Conservation (phyloP, 805 yeast species). For the Candida sphagnicola region DNA sequence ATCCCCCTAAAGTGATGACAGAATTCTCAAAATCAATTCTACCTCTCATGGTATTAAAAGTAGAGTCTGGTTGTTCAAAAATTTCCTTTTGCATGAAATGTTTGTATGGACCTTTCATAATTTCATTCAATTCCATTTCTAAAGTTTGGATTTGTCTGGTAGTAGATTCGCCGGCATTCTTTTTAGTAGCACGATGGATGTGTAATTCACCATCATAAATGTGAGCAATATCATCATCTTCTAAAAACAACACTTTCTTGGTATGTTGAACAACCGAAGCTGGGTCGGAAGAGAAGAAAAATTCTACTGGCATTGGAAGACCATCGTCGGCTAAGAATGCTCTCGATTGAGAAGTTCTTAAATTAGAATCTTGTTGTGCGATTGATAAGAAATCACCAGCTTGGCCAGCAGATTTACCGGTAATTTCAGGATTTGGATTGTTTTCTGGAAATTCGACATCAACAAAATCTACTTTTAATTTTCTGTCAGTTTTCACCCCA, state of each 20-base stretch:
- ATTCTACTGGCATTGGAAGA: constrained; percentile 89
- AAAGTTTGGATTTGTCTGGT: constrained; percentile 94
- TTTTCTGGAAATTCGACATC: constrained; percentile 93
- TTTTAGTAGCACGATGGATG: constrained; percentile 88
- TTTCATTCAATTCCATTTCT: constrained; percentile 95
- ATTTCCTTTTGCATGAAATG: constrained; percentile 99
- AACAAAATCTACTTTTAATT: constrained; percentile 94
- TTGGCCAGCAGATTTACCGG: constrained; percentile 21
- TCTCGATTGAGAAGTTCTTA: constrained; percentile 90
- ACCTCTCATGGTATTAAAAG: constrained; percentile 99
- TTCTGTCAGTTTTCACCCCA: constrained; percentile 95
- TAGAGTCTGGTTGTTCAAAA: constrained; percentile 97
- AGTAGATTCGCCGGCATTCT: constrained; percentile 77
- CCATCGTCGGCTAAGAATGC: constrained; percentile 96
- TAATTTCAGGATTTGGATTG: constrained; percentile 12
- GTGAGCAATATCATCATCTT: constrained; percentile 98
- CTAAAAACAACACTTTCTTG: constrained; percentile 91
- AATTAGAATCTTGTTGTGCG: constrained; percentile 45
- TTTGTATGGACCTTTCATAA: constrained; percentile 94
- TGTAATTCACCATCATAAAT: constrained; percentile 97
- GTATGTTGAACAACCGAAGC: constrained; percentile 96
- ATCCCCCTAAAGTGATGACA: constrained; percentile 82
- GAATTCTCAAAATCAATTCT: constrained; percentile 87
- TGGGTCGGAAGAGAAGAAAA: constrained; percentile 94
- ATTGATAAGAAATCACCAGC: constrained; percentile 43